These are phyloP conservation scores for Canavalia ensiformis DNA, from an alignment of 306 rosid genomes.

Conservation along the genomic window DNA sequence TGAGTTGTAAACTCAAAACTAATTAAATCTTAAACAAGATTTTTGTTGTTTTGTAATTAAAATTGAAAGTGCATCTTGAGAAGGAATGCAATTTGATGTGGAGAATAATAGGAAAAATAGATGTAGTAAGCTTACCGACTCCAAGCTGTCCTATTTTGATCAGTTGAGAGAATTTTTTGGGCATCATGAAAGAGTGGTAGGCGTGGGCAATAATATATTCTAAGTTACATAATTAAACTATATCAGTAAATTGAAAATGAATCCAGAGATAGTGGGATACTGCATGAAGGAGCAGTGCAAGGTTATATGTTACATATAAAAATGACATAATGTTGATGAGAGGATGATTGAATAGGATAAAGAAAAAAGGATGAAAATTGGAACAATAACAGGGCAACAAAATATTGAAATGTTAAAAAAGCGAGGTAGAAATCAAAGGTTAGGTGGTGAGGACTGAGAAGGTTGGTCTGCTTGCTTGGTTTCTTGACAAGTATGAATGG, in stretches of 20 bases:
- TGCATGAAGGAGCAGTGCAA: neutral
- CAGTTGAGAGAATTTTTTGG: no score
- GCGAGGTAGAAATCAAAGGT: conserved; percentile 36
- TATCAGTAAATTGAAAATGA: neutral
- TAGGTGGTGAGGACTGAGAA: conserved; percentile 51
- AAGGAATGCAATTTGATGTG: no score
- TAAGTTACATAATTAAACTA: neutral
- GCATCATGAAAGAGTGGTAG: no score
- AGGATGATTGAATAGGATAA: conserved; percentile 31
- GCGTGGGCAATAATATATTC: neutral
- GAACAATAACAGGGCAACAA: conserved; percentile 17
- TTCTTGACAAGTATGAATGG: conserved; percentile 51
- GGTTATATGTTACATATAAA: neutral
- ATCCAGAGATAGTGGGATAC: conserved; percentile 30
- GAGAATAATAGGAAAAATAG: no score
- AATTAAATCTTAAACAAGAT: no score
- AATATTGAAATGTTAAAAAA: neutral
- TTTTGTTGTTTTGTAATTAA: no score
- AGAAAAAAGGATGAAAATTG: neutral
- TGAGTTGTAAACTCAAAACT: no score
- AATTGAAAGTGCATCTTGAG: no score
- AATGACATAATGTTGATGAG: neutral
- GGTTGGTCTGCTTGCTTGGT: conserved; percentile 50
- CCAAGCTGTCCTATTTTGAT: no score
- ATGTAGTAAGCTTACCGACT: no score